Base-by-base conservation (phyloP, 2,329 filamentous ascomycete genomes). In the Aspergillus sp. region DNA sequence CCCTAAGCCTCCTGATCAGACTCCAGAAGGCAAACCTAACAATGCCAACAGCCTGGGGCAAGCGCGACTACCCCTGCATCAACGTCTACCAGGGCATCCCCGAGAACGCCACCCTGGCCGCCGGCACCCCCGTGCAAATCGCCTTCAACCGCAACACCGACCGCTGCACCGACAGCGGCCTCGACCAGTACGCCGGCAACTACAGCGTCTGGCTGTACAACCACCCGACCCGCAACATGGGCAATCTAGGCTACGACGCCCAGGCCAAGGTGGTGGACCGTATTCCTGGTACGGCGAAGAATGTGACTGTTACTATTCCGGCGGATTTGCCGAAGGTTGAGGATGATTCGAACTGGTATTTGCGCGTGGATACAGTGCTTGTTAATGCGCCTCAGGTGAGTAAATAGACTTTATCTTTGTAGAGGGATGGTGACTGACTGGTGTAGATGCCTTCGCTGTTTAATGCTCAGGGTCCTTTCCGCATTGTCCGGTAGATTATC, bases 11-110 rank as follows among this genome's bases (percentile, higher is more conserved):
- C n/a, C n/a, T n/a, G n/a, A n/a, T n/a, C n/a, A n/a, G n/a, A n/a
- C n/a, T n/a, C n/a, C n/a, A n/a, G n/a, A n/a, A n/a, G n/a, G n/a
- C n/a, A n/a, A n/a, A n/a, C n/a, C 18, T 36, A 13, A 36, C 34
- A 36, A 34, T 2, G 11, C 11, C 34, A 5, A 36, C 20, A 72
- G 70, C 69, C 3, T 72, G 70, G 70, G 70, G 70, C 30, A 72
- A 71, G 38, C 68, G 70, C 20, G 69, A 72, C 50, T 72, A 72
- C 57, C 18, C 63, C 56, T 72, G 70, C 43, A 38, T 72, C 30
- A 72, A 72, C 41, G 66, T 71, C 55, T 69, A 62, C 62, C 69
- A 72, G 44, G 70, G 70, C 39, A 66, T 70, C 22, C 68, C 69
- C 5, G 69, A 72, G 13, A 62, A 69, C 58, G 65, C 69, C 3